Evolutionary conservation across 31 red algal genomes (phyloP).

Genomic region (Porphyra umbilicalis): DNA sequence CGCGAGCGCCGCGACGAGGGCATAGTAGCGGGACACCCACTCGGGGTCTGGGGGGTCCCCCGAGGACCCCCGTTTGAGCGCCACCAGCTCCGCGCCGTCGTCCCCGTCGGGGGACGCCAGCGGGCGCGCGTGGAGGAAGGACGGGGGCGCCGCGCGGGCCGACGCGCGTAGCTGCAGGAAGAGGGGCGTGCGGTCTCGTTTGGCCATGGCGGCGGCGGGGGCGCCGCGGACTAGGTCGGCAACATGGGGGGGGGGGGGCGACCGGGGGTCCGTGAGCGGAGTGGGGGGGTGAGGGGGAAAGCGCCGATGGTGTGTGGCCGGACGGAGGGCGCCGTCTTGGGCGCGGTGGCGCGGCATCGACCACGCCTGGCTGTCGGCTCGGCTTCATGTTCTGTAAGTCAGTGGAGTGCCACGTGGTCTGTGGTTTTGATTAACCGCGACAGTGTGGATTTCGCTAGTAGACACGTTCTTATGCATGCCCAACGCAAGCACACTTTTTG

Average conservation of each 20-base stretch:
- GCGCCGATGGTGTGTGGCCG: no score
- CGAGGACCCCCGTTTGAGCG: background rate
- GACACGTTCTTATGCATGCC: no score
- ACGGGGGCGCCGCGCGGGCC: constrained; percentile 17
- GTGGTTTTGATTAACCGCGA: no score
- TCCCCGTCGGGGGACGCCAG: background rate
- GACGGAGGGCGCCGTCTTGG: no score
- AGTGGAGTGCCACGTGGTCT: no score
- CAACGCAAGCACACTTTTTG: no score
- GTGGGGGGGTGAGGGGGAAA: no score
- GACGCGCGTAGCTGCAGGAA: constrained; percentile 72
- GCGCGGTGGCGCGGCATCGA: no score
- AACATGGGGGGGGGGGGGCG: background rate
- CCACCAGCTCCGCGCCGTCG: background rate
- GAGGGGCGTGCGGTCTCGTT: constrained; percentile 61
- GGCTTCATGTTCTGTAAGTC: no score
- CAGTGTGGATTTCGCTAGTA: no score
- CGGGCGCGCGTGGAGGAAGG: background rate
- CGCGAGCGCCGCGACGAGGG: constrained; percentile 35
- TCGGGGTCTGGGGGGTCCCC: constrained; percentile 30
- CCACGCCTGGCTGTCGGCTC: no score
- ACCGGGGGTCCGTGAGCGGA: no score
- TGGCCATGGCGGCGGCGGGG: constrained; percentile 31
- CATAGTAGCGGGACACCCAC: constrained; percentile 58
- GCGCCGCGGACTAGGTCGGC: background rate